A percentile compares a stretch with the other conserved stretches of the same genome.
phyloP scores from a whole-genome alignment of 345 rosid genomes.

The Salix suchowensis region DNA sequence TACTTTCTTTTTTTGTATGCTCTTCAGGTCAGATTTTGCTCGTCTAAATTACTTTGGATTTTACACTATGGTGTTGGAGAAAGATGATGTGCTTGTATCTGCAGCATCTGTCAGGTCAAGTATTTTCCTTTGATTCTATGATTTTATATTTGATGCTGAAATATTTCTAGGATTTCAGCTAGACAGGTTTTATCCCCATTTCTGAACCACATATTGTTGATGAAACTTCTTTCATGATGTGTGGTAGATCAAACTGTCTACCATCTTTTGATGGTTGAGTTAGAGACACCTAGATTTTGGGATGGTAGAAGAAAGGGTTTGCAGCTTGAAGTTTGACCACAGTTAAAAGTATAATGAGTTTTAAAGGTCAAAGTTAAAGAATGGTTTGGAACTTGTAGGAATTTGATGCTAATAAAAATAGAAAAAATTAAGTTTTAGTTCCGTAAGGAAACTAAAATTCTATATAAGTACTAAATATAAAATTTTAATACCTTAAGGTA shows the following conservation, averaged over 20 bases:
- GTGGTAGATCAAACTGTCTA: not conserved
- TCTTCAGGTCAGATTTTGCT: conserved; percentile 71
- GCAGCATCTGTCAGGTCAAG: conserved; percentile 98
- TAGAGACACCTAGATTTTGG: not conserved
- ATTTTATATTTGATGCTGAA: no score
- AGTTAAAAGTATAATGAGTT: not conserved
- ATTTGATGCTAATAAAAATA: no score
- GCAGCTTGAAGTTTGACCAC: not conserved
- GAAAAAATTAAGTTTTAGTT: no score
- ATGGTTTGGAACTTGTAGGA: not conserved
- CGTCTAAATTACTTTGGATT: conserved; percentile 79
- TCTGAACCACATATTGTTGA: not conserved
- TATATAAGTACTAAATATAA: no score
- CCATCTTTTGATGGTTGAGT: not conserved
- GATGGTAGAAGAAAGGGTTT: not conserved
- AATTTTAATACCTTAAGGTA: no score
- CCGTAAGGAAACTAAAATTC: no score
- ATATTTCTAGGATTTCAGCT: not conserved
- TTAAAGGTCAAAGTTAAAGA: not conserved
- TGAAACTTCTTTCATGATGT: not conserved
- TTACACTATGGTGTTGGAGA: conserved; percentile 83
- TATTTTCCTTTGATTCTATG: no score
- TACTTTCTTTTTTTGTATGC: conserved; percentile 13
- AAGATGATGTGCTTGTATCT: conserved; percentile 69
- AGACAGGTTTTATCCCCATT: not conserved